Evolutionary conservation across 108 stramenopile species (phyloP).

Genomic region (Cyclotella sp.): DNA sequence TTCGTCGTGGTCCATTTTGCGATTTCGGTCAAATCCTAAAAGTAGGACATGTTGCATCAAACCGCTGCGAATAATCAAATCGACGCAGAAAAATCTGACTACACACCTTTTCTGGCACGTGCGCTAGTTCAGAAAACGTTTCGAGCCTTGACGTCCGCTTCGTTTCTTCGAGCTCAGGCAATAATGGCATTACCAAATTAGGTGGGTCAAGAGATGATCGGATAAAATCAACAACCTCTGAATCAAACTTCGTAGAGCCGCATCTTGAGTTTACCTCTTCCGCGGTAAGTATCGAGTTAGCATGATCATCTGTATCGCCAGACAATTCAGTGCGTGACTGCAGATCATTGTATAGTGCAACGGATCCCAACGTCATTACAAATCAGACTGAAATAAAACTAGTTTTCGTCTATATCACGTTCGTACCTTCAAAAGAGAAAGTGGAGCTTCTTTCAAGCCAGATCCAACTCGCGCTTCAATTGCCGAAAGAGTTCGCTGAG

Average conservation of each 20-base stretch:
- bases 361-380: neutral
- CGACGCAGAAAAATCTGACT: neutral
- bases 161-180: neutral
- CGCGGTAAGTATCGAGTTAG: neutral
- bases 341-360: neutral
- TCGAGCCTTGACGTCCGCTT: conserved; percentile 17
- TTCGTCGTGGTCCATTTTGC: neutral
- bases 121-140: conserved; percentile 23
- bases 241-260: conserved; percentile 29
- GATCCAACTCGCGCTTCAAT: too few species aligned
- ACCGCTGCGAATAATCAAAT: neutral
- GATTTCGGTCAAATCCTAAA: neutral
- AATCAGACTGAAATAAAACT: neutral
- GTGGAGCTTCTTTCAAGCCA: too few species aligned
- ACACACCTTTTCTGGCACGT: conserved; percentile 29
- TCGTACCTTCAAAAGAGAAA: too few species aligned
- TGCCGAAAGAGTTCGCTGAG: too few species aligned
- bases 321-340: neutral
- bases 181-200: neutral
- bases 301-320: neutral
- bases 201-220: conserved; percentile 13
- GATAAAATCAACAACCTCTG: conserved; percentile 33
- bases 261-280: conserved; percentile 13
- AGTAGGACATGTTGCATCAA: neutral
- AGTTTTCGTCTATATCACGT: too few species aligned